Conservation (phyloP, 805 yeast genomes). For the Lipomyces orientalis region DNA sequence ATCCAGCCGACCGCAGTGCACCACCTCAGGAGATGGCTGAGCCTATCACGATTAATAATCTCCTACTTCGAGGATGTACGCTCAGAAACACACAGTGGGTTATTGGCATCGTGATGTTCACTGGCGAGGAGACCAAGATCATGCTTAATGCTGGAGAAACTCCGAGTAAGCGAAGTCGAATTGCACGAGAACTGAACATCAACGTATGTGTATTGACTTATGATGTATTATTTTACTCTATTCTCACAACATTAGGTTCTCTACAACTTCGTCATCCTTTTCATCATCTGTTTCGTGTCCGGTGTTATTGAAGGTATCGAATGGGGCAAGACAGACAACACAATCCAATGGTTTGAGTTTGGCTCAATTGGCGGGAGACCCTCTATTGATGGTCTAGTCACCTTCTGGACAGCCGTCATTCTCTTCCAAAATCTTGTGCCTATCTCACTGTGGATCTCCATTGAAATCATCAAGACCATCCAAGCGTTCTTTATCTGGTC, state of each 20-base stretch:
- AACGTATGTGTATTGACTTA: constrained; percentile 49
- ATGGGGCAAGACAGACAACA: constrained; percentile 53
- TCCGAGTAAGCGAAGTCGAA: constrained; percentile 71
- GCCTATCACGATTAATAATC: constrained; percentile 64
- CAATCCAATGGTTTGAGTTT: constrained; percentile 64
- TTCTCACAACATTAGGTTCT: constrained; percentile 44
- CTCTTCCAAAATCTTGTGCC: constrained; percentile 80
- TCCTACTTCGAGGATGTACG: constrained; percentile 73
- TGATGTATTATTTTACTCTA: not conserved
- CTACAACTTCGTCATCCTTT: constrained; percentile 64
- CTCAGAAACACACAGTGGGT: constrained; percentile 79
- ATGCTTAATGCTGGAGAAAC: constrained; percentile 80
- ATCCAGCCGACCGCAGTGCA: constrained; percentile 45
- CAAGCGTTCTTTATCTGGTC: constrained; percentile 78
- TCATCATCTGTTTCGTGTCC: constrained; percentile 68
- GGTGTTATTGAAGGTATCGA: constrained; percentile 74
- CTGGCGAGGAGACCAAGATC: constrained; percentile 77
- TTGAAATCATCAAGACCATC: constrained; percentile 77
- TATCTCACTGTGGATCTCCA: constrained; percentile 75
- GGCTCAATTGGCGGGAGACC: constrained; percentile 64
- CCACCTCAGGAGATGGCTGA: constrained; percentile 49
- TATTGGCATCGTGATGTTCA: constrained; percentile 73
- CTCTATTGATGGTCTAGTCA: constrained; percentile 67
- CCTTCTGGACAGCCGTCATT: constrained; percentile 74
- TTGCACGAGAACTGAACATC: constrained; percentile 68